Evolutionary conservation across 2,329 filamentous ascomycete genomes (phyloP), one percentile per base, ranked within the genome.

Genomic region (Scorias spongiosa): DNA sequence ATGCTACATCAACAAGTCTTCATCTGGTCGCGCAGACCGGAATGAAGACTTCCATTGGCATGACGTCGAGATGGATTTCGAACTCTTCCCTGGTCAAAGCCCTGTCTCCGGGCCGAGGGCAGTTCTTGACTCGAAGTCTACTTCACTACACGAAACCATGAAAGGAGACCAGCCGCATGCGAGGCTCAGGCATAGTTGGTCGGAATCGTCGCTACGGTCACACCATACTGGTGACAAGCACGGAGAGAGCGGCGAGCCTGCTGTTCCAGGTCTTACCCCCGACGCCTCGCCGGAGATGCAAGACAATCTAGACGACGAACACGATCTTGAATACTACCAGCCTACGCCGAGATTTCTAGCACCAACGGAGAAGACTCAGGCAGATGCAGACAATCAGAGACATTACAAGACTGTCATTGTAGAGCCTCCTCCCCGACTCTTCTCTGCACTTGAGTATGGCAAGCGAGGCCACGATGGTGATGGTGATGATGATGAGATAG

Each of bases 11-110:
- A 26, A 7, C 20, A 26, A 26, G 20, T 7, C 20, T 26, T 26
- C 20, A 26, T 26, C 20, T 7, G 20, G 20, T 26, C 20, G 7
- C 20, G 4, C 20, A 26, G 20, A 26, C 20, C 20, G 20, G 7
- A 7, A 7, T 7, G 51, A 53, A 2, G 50, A 56, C 15, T 42
- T 58, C 42, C 55, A 54, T 34, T 59, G 56, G 56, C 44, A 57
- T 43, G 57, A 57, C 14, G 57, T 55, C 42, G 59, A 59, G 38
- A 59, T 51, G 32, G 57, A 60, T 48, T 60, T 59, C 39, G 53
- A 56, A 8, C 54, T 58, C 37, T 60, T 59, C 51, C 46, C 53
- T 45, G 20, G 20, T 26, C 20, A 26, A 26, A 26, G 20, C 20
- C 20, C 20, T 26, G 20, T 7, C 7, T 26, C 20, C 20, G 20